phyloP scores from a whole-genome alignment of 805 yeast genomes.

The Candida yuanshanica region DNA sequence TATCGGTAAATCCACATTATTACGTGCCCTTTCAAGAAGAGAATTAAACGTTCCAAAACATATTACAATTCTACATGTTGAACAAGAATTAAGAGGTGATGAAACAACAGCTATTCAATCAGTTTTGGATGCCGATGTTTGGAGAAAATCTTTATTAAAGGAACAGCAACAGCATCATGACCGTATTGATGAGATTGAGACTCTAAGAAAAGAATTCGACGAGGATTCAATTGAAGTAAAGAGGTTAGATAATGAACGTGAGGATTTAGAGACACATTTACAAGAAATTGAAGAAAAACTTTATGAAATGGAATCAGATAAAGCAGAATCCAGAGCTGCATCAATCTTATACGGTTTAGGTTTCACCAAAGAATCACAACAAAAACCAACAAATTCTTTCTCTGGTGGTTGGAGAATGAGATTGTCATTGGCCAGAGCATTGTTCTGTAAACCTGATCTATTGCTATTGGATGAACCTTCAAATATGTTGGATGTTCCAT shows the following conservation, averaged over 20 bases:
- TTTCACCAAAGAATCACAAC: constrained; percentile 82
- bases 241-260: constrained; percentile 84
- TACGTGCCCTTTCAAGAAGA: constrained; percentile 89
- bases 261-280: constrained; percentile 74
- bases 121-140: constrained; percentile 98
- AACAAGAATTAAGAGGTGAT: constrained; percentile 94
- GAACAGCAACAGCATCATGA: constrained; percentile 75
- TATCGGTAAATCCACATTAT: constrained; percentile 95
- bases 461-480: constrained; percentile 96
- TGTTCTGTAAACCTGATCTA: constrained; percentile 94
- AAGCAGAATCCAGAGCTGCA: constrained; percentile 97
- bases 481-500: constrained; percentile 99
- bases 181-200: constrained; percentile 70
- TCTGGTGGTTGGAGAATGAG: constrained; percentile 99
- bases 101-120: constrained; percentile 88
- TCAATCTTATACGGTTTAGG: constrained; percentile 90
- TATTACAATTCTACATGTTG: constrained; percentile 93
- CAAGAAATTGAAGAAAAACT: constrained; percentile 78
- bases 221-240: constrained; percentile 69
- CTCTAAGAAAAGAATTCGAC: constrained; percentile 62
- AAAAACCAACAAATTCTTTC: constrained; percentile 77
- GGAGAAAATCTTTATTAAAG: constrained; percentile 84
- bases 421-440: constrained; percentile 93
- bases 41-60: constrained; percentile 93
- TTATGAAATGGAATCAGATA: constrained; percentile 91